A percentile compares a stretch with the other conserved stretches of the same genome.
Conservation (phyloP, 164 flowering plant genomes). For the Dillenia suffruticosa region DNA sequence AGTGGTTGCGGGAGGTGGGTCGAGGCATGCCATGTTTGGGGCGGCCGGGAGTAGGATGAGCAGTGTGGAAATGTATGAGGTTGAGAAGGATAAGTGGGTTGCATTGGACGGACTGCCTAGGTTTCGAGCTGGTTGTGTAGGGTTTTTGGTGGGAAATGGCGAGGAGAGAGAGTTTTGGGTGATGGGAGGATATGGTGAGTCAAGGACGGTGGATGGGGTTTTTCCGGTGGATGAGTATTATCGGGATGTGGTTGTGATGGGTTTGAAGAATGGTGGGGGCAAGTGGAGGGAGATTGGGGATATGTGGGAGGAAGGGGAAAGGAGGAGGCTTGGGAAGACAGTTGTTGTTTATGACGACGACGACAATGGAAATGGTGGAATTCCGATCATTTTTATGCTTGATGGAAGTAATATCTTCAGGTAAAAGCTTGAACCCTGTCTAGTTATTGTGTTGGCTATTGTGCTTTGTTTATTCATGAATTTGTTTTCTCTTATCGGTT, state of each 20-base stretch:
- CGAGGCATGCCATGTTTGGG: slow-evolving; percentile 70
- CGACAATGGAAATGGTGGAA: slow-evolving; percentile 29
- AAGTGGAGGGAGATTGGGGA: slow-evolving; percentile 80
- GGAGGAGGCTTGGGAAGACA: slow-evolving; percentile 62
- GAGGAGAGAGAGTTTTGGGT: slow-evolving; percentile 85
- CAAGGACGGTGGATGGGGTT: slow-evolving; percentile 72
- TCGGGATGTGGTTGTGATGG: slow-evolving; percentile 75
- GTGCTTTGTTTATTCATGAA: background rate
- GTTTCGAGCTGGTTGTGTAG: slow-evolving; percentile 85
- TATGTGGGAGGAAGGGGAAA: slow-evolving; percentile 85
- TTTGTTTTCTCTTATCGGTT: background rate
- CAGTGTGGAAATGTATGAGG: slow-evolving; percentile 75
- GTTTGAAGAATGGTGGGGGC: slow-evolving; percentile 42
- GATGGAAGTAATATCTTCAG: slow-evolving; percentile 63
- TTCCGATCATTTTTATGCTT: slow-evolving; percentile 70
- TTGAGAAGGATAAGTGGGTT: slow-evolving; percentile 65
- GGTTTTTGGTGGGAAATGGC: slow-evolving; percentile 55
- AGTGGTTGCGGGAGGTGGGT: slow-evolving; percentile 90
- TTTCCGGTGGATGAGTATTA: slow-evolving; percentile 89
- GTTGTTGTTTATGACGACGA: slow-evolving; percentile 50
- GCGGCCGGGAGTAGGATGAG: slow-evolving; percentile 82
- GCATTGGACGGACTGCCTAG: slow-evolving; percentile 66
- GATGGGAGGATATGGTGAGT: slow-evolving; percentile 94
- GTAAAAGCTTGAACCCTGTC: slow-evolving; percentile 20
- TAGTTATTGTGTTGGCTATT: background rate